Evolutionary conservation across 139 green algal species (phyloP).

Genomic region (Chlorella sp.): DNA sequence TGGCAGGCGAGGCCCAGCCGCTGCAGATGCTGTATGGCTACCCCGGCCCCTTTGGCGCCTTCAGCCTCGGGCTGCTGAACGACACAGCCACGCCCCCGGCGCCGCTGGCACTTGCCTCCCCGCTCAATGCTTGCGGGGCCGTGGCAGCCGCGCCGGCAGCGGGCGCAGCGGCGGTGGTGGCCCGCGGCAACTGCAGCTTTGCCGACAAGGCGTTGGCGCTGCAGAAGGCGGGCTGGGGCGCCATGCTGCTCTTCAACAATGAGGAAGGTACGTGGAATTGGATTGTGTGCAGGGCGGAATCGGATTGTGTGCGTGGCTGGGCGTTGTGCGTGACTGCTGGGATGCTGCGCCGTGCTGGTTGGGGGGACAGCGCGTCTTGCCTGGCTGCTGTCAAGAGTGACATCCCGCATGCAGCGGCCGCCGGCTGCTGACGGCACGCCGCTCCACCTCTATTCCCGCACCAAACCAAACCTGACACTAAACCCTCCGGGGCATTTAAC

Average conservation of each 20-base stretch:
- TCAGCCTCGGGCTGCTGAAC: neutral
- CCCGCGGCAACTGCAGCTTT: constrained; percentile 73
- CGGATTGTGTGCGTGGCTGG: too few relatives aligned
- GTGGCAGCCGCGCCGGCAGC: neutral
- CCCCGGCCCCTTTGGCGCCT: constrained; percentile 21
- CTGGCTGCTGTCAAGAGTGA: too few relatives aligned
- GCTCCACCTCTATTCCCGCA: too few relatives aligned
- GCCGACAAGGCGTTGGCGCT: constrained; percentile 60
- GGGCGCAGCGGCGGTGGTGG: constrained; percentile 55
- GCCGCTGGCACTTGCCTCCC: constrained; percentile 6
- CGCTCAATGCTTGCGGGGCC: constrained; percentile 21
- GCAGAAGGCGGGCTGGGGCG: constrained; percentile 49
- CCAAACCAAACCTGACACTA: too few relatives aligned
- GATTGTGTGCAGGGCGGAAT: neutral
- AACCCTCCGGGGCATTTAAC: too few relatives aligned
- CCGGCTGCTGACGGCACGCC: too few relatives aligned
- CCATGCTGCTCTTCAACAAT: constrained; percentile 70
- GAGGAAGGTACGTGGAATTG: constrained; percentile 35
- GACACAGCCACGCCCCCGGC: neutral
- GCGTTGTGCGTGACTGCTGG: too few relatives aligned
- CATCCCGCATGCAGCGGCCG: too few relatives aligned
- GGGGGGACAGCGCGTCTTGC: too few relatives aligned
- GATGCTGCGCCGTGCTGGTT: too few relatives aligned
- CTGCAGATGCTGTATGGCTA: constrained; percentile 32
- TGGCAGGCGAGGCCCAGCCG: neutral